Evolutionary conservation across 78 protist species (phyloP), one percentile per base, ranked within the genome.

Genomic region (Emiliania huxleyi): DNA sequence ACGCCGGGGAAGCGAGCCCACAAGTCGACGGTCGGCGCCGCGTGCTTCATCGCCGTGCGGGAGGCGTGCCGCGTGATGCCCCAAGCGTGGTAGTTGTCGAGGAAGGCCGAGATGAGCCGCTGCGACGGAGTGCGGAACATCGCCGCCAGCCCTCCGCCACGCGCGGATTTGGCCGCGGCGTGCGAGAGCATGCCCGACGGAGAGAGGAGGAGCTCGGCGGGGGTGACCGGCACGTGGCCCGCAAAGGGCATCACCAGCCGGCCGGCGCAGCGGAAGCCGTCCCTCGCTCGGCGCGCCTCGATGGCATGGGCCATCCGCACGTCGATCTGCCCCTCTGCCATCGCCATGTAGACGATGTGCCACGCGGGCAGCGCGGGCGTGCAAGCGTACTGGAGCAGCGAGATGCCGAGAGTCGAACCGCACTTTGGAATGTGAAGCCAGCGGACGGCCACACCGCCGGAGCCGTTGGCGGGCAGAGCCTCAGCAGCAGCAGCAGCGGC

Each of bases 21-120:
- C 48, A 26, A 18, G 48, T 11, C 85, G 48, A 77, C n/a, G 35
- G 85, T 77, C 35, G 85, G 85, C 85, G 85, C 85, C 48, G 0
- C 19, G 18, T 35, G 35, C 85, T 77, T 77, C 48, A 77, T 77
- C 48, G 29, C 11, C 37, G 75, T 15, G 8, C 75, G 75, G 23
- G 3, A 18, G 8, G 75, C 33, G 75, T 62, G 75, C 11, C 37
- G 23, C 37, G 85, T 5, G 85, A 77, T 18, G 26, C 85, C 85
- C 85, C 85, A 77, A 21, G 85, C 85, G 46, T 77, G 85, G 46
- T 77, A 77, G 46, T 77, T 77, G 85, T 77, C 85, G 29, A 77
- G 85, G 46, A 40, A 77, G 35, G 85, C 85, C 26, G 85, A 77
- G 85, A 77, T 77, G 48, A 77, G 42, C 48, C 85, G 85, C n/a